Evolutionary conservation across 495 filamentous ascomycete genomes (phyloP).

Genomic region (Glutinoglossum americanum): DNA sequence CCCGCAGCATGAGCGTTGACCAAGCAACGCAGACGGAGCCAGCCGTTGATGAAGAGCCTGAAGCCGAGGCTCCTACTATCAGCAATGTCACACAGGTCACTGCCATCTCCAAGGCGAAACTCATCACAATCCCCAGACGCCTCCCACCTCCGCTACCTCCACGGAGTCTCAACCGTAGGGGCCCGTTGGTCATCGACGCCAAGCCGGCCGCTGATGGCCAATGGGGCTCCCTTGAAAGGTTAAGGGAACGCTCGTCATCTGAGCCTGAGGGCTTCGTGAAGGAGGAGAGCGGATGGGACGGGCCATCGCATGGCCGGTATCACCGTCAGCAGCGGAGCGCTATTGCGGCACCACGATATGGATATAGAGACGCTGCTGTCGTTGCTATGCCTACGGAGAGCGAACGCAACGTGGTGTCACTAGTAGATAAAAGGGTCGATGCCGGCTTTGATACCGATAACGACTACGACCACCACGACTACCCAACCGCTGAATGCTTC

Average conservation of each 20-base stretch:
- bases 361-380: not conserved
- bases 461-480: not conserved
- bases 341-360: not conserved
- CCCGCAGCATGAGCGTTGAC: not conserved
- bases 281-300: not conserved
- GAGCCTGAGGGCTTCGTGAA: not conserved
- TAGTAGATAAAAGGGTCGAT: not conserved
- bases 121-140: slow-evolving; percentile 55
- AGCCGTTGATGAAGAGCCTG: not conserved
- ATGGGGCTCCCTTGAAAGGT: not conserved
- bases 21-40: not conserved
- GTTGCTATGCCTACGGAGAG: not conserved
- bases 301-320: not conserved
- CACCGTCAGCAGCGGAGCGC: not conserved
- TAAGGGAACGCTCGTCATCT: not conserved
- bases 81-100: not conserved
- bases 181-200: not conserved
- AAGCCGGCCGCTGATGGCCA: not conserved
- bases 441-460: not conserved
- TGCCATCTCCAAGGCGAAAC: slow-evolving; percentile 32
- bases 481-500: not conserved
- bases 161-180: slow-evolving; percentile 11
- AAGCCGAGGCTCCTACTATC: not conserved
- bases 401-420: not conserved
- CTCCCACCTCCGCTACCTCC: slow-evolving; percentile 41